Percentiles rank a stretch among this genome's conserved stretches.
phyloP scores from a whole-genome alignment of 345 rosid species.

The Aquilaria yunnanensis region DNA sequence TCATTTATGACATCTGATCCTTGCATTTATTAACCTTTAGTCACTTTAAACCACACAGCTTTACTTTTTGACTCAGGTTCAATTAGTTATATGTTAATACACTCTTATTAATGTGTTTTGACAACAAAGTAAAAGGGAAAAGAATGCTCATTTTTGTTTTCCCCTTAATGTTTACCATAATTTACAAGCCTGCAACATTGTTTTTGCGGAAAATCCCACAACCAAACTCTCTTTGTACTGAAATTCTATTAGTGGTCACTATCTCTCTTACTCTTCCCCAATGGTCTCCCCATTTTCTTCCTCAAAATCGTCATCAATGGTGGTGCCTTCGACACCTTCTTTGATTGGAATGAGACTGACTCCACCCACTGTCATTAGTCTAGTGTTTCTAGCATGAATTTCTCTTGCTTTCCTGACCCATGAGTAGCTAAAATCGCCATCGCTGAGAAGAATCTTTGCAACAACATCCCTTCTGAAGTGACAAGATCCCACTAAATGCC shows the following conservation, averaged over 20 bases:
- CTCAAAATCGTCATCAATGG: conserved; percentile 75
- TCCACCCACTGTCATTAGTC: conserved; percentile 78
- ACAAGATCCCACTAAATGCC: no score
- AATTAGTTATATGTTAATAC: no score
- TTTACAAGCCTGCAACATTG: no score
- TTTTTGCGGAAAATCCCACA: no score
- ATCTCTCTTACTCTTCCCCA: conserved; percentile 56
- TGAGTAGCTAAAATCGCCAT: conserved; percentile 80
- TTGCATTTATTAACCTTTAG: no score
- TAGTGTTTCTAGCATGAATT: conserved; percentile 76
- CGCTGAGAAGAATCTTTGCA: conserved; percentile 62
- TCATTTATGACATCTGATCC: no score
- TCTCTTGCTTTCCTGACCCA: conserved; percentile 41
- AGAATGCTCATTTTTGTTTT: no score
- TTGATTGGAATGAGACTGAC: conserved; percentile 82
- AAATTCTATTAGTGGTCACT: conserved; percentile 5
- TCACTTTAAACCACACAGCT: no score
- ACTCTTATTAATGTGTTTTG: no score
- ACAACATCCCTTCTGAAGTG: conserved; percentile 78
- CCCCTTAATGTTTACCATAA: no score
- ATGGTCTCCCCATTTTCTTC: conserved; percentile 81
- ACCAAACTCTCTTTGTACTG: conserved; percentile 4
- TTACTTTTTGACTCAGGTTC: no score
- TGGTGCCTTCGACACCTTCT: conserved; percentile 33
- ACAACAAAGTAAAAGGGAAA: no score